Percentiles rank a stretch among this genome's conserved stretches.
These are phyloP conservation scores for Akanthomyces lecanii DNA, from an alignment of 2,329 filamentous ascomycete species.

Conservation along the genomic window DNA sequence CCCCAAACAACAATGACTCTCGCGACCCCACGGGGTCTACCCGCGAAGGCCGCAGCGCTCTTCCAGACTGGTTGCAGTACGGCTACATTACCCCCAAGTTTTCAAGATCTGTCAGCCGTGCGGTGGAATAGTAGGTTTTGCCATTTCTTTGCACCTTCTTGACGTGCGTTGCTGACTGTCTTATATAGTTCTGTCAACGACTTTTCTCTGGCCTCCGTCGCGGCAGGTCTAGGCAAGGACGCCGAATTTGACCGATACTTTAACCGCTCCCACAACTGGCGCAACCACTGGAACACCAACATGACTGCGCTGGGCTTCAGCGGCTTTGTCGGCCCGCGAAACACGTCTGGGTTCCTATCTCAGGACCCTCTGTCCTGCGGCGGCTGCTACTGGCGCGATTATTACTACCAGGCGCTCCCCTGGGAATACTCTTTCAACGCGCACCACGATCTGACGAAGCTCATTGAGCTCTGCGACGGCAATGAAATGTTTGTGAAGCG, in stretches of 20 bases:
- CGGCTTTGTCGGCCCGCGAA: slow-evolving; percentile 63
- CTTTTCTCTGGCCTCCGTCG: slow-evolving; percentile 63
- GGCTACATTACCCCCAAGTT: slow-evolving; percentile 63
- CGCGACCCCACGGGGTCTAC: slow-evolving; percentile 57
- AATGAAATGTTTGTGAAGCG: slow-evolving; percentile 49
- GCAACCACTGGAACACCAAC: slow-evolving; percentile 64
- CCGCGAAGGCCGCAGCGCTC: slow-evolving; percentile 63
- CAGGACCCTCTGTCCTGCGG: slow-evolving; percentile 57
- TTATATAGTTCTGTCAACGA: slow-evolving; percentile 54
- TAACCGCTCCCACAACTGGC: slow-evolving; percentile 62
- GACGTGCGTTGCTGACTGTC: not conserved
- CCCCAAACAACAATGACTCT: slow-evolving; percentile 55
- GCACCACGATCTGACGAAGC: slow-evolving; percentile 58
- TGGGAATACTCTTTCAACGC: slow-evolving; percentile 66
- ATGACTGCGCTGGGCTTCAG: slow-evolving; percentile 55
- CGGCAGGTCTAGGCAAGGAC: slow-evolving; percentile 48
- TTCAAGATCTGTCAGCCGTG: slow-evolving; percentile 57
- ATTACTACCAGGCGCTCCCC: slow-evolving; percentile 55
- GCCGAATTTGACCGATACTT: slow-evolving; percentile 56
- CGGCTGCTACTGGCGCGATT: slow-evolving; percentile 63
- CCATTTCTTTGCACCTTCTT: slow-evolving; percentile 10
- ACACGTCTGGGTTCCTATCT: slow-evolving; percentile 45
- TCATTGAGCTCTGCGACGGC: slow-evolving; percentile 55
- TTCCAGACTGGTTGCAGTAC: slow-evolving; percentile 62
- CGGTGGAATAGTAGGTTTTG: slow-evolving; percentile 55